Base-by-base conservation (phyloP, 192 early-diverging fungal species). In the Coemansia sp. region DNA sequence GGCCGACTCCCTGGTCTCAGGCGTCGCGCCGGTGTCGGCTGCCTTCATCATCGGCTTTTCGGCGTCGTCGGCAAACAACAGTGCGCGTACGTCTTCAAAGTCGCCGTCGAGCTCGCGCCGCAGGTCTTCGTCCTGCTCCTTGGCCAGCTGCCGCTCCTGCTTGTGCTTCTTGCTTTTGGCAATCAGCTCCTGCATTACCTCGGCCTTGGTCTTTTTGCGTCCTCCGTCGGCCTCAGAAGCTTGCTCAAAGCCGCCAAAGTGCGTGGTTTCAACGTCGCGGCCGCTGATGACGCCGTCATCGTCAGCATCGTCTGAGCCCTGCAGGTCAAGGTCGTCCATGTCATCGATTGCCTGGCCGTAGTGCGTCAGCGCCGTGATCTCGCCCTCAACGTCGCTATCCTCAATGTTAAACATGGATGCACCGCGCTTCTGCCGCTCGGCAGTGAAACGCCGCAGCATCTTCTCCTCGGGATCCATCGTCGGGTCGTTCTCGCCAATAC, bases 131-230 rank as follows among this genome's bases (percentile, higher is more conserved):
- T 96, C 87, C 57, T 94, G 84, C 59, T 96, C 92, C 65, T 92
- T 91, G 30, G 83, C 83, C 60, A 83, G 75, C 80, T 96, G 95
- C 10, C 95, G 88, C 64, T 99, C 95, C 45, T 85, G 73, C 82
- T 98, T 98, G 83, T 97, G 86, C 61, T 85, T 63, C 74, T 99
- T 99, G 79, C 90, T 93, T 80, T 99, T 99, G 40, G 91, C 90
- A 64, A 99, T 98, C 24, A 99, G 67, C 70, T 99, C 95, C 67
- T 90, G 89, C 97, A 98, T 98, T 40, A 99, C 73, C 77, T 99
- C 97, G 25, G 84, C 85, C 74, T 94, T 95, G 27, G 90, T 85
- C 78, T 96, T 97, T 40, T 81, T 82, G 38, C 79, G 81, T 15
- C 30, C 53, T 18, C 14, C 19, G 1, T 21, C 38, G 53, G 3